Conservation (phyloP, 1,139 yeast genomes). For the Eremothecium coryli region DNA sequence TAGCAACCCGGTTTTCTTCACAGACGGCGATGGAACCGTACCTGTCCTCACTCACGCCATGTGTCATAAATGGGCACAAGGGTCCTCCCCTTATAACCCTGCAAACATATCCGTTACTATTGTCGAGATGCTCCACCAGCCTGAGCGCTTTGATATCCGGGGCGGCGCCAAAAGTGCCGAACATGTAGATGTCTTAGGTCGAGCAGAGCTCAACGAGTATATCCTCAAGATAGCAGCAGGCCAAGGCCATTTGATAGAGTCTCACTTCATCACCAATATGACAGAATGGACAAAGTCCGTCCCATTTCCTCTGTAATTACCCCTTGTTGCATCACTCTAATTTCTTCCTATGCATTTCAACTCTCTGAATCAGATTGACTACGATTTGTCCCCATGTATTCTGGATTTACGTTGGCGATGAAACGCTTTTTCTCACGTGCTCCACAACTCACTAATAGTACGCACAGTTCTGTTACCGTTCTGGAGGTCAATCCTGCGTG, state of each 20-base stretch:
- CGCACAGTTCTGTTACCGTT: no score
- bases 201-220: constrained; percentile 84
- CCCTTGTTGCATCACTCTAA: no score
- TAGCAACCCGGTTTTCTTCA: constrained; percentile 58
- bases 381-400: no score
- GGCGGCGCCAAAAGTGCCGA: constrained; percentile 98
- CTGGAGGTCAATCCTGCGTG: no score
- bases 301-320: constrained; percentile 29
- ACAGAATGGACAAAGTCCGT: constrained; percentile 38
- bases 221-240: constrained; percentile 79
- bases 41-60: constrained; percentile 73
- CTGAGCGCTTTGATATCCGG: constrained; percentile 84
- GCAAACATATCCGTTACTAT: constrained; percentile 61
- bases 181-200: constrained; percentile 91
- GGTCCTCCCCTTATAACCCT: constrained; percentile 68
- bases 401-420: no score
- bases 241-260: constrained; percentile 53
- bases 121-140: constrained; percentile 89
- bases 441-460: no score
- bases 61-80: constrained; percentile 80
- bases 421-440: no score
- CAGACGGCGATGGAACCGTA: constrained; percentile 96
- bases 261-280: constrained; percentile 51
- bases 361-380: no score
- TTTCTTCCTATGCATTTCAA: no score